Conservation (phyloP, 2,329 filamentous ascomycete species). For the Capronia coronata region DNA sequence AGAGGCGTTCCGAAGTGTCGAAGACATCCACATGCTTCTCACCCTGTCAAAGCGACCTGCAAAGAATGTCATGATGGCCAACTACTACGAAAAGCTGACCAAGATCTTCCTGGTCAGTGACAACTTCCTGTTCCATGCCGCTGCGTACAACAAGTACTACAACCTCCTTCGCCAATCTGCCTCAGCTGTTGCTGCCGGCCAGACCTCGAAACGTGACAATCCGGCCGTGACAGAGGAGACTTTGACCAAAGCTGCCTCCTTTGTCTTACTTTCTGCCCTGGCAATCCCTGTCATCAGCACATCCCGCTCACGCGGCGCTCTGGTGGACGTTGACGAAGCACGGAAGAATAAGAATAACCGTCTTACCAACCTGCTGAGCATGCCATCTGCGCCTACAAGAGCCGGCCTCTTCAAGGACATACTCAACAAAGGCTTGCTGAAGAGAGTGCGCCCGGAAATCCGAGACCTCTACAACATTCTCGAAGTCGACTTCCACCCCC, state of each 20-base stretch:
- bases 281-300: slow-evolving; percentile 99
- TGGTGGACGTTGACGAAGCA: slow-evolving; percentile 94
- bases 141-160: slow-evolving; percentile 96
- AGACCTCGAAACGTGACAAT: slow-evolving; percentile 90
- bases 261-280: slow-evolving; percentile 87
- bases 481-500: slow-evolving; percentile 96
- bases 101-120: slow-evolving; percentile 98
- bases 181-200: slow-evolving; percentile 71
- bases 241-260: slow-evolving; percentile 88
- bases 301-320: slow-evolving; percentile 84
- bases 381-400: slow-evolving; percentile 83
- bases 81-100: slow-evolving; percentile 99
- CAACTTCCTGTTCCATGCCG: slow-evolving; percentile 98
- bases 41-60: slow-evolving; percentile 96
- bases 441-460: slow-evolving; percentile 89
- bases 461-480: slow-evolving; percentile 97
- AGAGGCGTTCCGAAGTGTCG: slow-evolving; percentile 97
- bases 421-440: slow-evolving; percentile 86
- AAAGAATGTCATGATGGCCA: slow-evolving; percentile 99
- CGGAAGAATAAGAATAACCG: slow-evolving; percentile 99
- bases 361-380: slow-evolving; percentile 89
- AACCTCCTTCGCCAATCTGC: slow-evolving; percentile 89
- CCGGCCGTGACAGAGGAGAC: slow-evolving; percentile 82
- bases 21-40: slow-evolving; percentile 96
- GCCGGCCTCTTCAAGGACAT: slow-evolving; percentile 91